phyloP scores from a whole-genome alignment of 345 rosid species.

The Acer campestre region DNA sequence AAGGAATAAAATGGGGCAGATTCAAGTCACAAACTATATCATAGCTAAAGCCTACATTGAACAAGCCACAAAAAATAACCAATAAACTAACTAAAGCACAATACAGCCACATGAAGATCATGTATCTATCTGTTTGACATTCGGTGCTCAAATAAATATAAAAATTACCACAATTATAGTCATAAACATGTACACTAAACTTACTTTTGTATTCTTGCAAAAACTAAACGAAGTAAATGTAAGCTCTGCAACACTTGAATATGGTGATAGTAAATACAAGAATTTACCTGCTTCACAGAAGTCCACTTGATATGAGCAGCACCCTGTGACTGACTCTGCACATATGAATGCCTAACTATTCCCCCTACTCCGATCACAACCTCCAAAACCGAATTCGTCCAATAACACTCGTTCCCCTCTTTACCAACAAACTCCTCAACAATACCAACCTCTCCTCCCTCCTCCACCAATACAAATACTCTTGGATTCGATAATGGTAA shows the following conservation, averaged over 20 bases:
- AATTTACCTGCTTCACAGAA: constrained; percentile 70
- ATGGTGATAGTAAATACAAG: constrained; percentile 7
- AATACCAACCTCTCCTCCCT: constrained; percentile 78
- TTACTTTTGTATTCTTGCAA: not conserved
- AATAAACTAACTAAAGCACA: not conserved
- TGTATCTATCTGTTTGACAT: not conserved
- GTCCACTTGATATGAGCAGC: constrained; percentile 95
- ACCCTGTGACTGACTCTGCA: constrained; percentile 74
- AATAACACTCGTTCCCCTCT: constrained; percentile 58
- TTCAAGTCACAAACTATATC: not conserved
- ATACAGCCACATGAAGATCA: not conserved
- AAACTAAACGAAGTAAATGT: not conserved
- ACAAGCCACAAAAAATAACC: not conserved
- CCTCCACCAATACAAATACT: constrained; percentile 75
- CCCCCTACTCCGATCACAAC: constrained; percentile 62
- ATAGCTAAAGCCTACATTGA: not conserved
- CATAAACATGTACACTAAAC: not conserved
- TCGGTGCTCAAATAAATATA: not conserved
- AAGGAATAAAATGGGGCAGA: not conserved
- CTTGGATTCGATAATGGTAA: constrained; percentile 90
- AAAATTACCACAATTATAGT: not conserved
- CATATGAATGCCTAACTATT: constrained; percentile 72
- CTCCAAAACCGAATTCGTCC: constrained; percentile 85
- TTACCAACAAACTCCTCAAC: constrained; percentile 71
- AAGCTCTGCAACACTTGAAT: not conserved